Evolutionary conservation across 2,329 filamentous ascomycete species (phyloP).

Genomic region (Colletotrichum sidae): DNA sequence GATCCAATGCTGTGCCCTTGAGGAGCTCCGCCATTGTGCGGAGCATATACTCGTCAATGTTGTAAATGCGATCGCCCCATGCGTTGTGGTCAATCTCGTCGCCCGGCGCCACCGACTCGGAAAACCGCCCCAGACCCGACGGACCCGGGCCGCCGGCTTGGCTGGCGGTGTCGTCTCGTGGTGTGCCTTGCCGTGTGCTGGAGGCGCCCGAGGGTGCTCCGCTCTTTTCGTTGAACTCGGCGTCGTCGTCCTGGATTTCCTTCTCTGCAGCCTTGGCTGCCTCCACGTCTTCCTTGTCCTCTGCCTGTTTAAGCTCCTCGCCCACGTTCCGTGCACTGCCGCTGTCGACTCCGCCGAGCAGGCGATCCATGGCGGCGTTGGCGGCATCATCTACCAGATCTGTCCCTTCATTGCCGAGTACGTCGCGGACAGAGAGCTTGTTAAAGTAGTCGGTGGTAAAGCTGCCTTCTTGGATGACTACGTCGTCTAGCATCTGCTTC

Average conservation of each 20-base stretch:
- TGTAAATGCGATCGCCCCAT: slow-evolving; percentile 67
- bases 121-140: slow-evolving; percentile 52
- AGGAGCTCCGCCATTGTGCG: slow-evolving; percentile 73
- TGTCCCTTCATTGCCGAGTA: slow-evolving; percentile 67
- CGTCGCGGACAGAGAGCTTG: slow-evolving; percentile 78
- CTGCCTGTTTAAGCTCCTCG: slow-evolving; percentile 85
- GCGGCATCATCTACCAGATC: slow-evolving; percentile 75
- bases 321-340: slow-evolving; percentile 72
- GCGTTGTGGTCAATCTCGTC: slow-evolving; percentile 66
- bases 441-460: slow-evolving; percentile 98
- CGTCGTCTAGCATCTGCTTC: slow-evolving; percentile 97
- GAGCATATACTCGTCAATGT: slow-evolving; percentile 83
- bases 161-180: slow-evolving; percentile 52
- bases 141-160: slow-evolving; percentile 44
- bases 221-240: slow-evolving; percentile 80
- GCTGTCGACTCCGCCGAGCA: slow-evolving; percentile 76
- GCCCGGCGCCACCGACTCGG: slow-evolving; percentile 49
- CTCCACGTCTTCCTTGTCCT: slow-evolving; percentile 91
- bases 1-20: slow-evolving; percentile 68
- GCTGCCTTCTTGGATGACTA: slow-evolving; percentile 97
- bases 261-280: slow-evolving; percentile 90
- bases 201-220: slow-evolving; percentile 59
- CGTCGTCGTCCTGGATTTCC: slow-evolving; percentile 88
- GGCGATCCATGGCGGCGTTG: slow-evolving; percentile 85
- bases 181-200: slow-evolving; percentile 64